phyloP scores from a whole-genome alignment of 1,139 yeast genomes.

The Chernovozyma sophiae-reginae region DNA sequence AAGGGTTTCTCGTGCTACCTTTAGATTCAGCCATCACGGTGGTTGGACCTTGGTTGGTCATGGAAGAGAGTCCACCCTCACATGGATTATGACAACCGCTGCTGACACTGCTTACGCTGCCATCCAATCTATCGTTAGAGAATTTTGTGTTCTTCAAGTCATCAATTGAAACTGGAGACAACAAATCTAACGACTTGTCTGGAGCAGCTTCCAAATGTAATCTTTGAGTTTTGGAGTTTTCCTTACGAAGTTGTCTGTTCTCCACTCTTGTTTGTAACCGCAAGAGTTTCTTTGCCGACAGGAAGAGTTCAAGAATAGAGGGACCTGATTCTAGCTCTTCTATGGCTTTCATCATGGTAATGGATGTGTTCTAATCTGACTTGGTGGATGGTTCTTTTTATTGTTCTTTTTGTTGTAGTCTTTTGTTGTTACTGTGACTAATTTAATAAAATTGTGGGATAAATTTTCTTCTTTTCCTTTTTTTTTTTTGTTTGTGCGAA shows the following conservation, averaged over 20 bases:
- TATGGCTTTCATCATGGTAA: slow-evolving; percentile 5
- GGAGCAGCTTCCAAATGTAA: slow-evolving; percentile 4
- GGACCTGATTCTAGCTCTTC: slow-evolving; percentile 21
- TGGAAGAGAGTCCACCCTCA: not conserved
- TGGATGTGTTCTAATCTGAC: no score
- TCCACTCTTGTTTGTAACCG: slow-evolving; percentile 40
- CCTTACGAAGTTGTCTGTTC: slow-evolving; percentile 38
- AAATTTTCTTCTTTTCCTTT: slow-evolving; percentile 1
- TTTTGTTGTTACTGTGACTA: not conserved
- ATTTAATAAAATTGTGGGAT: not conserved
- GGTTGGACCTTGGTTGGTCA: not conserved
- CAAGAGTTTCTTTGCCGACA: slow-evolving; percentile 40
- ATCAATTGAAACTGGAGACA: slow-evolving; percentile 40
- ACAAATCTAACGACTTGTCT: slow-evolving; percentile 26
- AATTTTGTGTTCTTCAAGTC: slow-evolving; percentile 15
- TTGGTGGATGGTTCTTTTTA: no score
- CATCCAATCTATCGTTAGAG: slow-evolving; percentile 1
- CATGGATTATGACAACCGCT: not conserved
- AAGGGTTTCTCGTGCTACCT: not conserved
- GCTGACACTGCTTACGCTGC: not conserved
- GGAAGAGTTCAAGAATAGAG: slow-evolving; percentile 40
- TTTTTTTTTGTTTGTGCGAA: not conserved
- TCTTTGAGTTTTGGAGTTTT: slow-evolving; percentile 24
- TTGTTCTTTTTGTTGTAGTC: not conserved
- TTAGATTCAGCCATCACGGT: not conserved